These are phyloP conservation scores for Mortierella alpina DNA, from an alignment of 192 early-diverging fungal genomes.

Conservation along the genomic window DNA sequence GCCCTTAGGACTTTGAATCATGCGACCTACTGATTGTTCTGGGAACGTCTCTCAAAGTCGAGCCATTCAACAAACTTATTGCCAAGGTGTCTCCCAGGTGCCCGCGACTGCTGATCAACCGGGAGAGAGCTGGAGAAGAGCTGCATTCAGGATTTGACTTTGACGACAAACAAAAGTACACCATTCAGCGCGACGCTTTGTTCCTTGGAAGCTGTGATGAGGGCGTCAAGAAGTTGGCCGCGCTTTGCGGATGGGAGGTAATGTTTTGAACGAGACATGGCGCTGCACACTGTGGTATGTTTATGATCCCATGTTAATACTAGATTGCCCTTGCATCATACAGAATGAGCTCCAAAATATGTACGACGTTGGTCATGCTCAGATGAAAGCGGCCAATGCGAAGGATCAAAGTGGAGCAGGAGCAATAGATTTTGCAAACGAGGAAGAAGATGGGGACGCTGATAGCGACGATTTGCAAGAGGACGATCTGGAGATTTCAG, in stretches of 20 bases:
- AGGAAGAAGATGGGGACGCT: conserved; percentile 20
- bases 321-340: neutral
- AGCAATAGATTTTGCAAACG: neutral
- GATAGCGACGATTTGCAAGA: conserved; percentile 3
- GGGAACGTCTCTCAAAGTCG: conserved; percentile 91
- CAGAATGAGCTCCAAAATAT: conserved; percentile 43
- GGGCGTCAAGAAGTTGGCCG: conserved; percentile 75
- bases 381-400: conserved; percentile 7
- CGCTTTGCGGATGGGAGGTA: conserved; percentile 79
- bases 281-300: neutral
- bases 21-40: conserved; percentile 94
- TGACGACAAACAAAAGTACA: conserved; percentile 67
- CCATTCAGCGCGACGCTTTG: conserved; percentile 80
- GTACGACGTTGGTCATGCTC: conserved; percentile 33
- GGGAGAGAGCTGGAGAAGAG: conserved; percentile 79
- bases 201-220: conserved; percentile 88
- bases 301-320: neutral
- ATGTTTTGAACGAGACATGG: neutral
- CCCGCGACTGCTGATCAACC: conserved; percentile 93
- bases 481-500: conserved; percentile 16
- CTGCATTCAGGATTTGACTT: conserved; percentile 83
- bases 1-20: conserved; percentile 70
- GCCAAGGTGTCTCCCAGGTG: conserved; percentile 68
- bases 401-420: conserved; percentile 7
- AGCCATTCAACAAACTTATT: conserved; percentile 89